A percentile compares a stretch with the other conserved stretches of the same genome.
These are phyloP conservation scores for Colletotrichum sojae DNA, from an alignment of 2,329 filamentous ascomycete genomes.

Conservation along the genomic window DNA sequence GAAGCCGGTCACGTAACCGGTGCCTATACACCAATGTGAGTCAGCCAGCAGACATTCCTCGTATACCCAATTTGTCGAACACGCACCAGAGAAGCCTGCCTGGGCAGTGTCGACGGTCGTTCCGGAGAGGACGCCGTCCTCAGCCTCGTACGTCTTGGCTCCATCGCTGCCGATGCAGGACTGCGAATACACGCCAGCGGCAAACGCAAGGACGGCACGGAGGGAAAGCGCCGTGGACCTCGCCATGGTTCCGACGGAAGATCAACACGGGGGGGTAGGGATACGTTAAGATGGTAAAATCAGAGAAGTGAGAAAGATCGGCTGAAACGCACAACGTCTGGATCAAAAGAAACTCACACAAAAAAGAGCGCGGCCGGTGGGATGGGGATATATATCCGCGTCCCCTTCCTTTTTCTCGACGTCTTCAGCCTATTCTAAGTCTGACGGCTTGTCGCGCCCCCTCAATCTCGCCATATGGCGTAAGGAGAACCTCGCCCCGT, in stretches of 20 bases:
- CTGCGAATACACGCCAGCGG: constrained; percentile 33
- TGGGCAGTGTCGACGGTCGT: constrained; percentile 55
- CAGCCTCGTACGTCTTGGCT: constrained; percentile 53
- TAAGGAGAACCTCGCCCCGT: neutral
- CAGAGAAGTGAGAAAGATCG: constrained; percentile 1
- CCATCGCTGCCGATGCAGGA: constrained; percentile 35
- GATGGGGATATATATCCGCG: constrained; percentile 19
- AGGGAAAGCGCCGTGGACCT: constrained; percentile 31
- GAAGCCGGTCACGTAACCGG: constrained; percentile 63
- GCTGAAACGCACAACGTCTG: neutral
- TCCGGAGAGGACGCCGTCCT: constrained; percentile 57
- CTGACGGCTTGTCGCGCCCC: neutral
- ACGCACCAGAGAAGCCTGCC: constrained; percentile 55
- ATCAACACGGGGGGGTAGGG: constrained; percentile 5
- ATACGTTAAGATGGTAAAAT: neutral
- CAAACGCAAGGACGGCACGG: constrained; percentile 27
- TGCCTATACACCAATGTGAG: constrained; percentile 48
- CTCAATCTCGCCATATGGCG: constrained; percentile 24
- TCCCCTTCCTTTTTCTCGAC: neutral
- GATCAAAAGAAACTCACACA: neutral
- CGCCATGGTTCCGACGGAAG: constrained; percentile 25
- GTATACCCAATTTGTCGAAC: neutral
- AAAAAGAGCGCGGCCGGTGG: neutral
- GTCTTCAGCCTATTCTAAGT: constrained; percentile 1
- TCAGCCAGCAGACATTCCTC: neutral